Evolutionary conservation across 805 yeast species (phyloP).

Genomic region (Kodamaea laetipori): DNA sequence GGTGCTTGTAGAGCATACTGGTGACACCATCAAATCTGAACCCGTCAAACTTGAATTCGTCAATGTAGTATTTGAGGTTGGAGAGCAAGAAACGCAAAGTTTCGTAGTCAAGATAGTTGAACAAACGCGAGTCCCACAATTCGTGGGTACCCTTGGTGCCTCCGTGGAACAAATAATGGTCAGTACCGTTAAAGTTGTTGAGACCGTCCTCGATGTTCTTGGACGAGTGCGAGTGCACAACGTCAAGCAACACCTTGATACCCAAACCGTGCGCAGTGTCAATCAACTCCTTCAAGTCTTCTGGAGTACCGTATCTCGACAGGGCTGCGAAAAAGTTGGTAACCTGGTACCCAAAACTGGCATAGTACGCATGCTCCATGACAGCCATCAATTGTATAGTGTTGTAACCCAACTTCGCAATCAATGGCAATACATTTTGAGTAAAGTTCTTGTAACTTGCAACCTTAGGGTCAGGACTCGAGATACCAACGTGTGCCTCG

Average conservation of each 20-base stretch:
- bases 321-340: constrained; percentile 89
- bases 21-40: constrained; percentile 97
- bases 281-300: constrained; percentile 84
- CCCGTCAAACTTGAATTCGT: constrained; percentile 87
- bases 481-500: constrained; percentile 95
- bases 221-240: constrained; percentile 95
- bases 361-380: constrained; percentile 98
- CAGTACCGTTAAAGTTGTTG: constrained; percentile 92
- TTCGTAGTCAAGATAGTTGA: constrained; percentile 90
- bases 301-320: constrained; percentile 94
- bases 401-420: constrained; percentile 84
- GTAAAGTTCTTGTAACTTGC: constrained; percentile 89
- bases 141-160: constrained; percentile 89
- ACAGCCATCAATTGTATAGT: constrained; percentile 95
- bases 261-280: constrained; percentile 93
- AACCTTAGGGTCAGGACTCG: constrained; percentile 83
- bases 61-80: constrained; percentile 80
- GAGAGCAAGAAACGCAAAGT: constrained; percentile 83
- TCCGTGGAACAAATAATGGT: constrained; percentile 89
- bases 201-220: constrained; percentile 93
- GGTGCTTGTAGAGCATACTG: constrained; percentile 87
- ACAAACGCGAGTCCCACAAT: constrained; percentile 94
- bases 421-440: constrained; percentile 74
- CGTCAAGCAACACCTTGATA: constrained; percentile 81
- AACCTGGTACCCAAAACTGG: constrained; percentile 96